Conservation (phyloP, 225 moss, liverwort and hornwort species). For the Pseudoscleropodium purum region DNA sequence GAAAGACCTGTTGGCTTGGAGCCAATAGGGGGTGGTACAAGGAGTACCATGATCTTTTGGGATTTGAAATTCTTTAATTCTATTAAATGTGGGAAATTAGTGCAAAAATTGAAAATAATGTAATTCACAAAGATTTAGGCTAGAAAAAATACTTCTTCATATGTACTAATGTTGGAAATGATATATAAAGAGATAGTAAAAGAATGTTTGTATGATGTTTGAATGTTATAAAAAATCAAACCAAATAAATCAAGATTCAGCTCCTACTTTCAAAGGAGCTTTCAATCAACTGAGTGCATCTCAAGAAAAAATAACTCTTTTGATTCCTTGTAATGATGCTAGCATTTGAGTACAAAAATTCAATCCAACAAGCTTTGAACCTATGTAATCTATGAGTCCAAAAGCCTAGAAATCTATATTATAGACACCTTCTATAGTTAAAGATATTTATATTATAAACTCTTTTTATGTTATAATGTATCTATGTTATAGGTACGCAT, state of each 20-base stretch:
- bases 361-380: too few relatives aligned
- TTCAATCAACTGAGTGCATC: neutral
- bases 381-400: too few relatives aligned
- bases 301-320: too few relatives aligned
- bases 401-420: too few relatives aligned
- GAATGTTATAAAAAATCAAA: neutral
- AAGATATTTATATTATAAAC: too few relatives aligned
- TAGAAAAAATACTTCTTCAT: neutral
- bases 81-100: neutral
- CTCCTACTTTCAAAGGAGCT: neutral
- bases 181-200: too few relatives aligned
- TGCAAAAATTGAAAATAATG: neutral
- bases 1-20: neutral
- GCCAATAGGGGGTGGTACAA: too few relatives aligned
- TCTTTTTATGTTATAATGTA: too few relatives aligned
- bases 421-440: too few relatives aligned
- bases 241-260: neutral
- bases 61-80: neutral
- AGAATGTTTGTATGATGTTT: neutral
- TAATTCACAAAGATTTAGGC: neutral
- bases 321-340: too few relatives aligned
- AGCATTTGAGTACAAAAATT: too few relatives aligned
- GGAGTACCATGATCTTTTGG: neutral
- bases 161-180: neutral
- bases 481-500: too few relatives aligned